Conservation (phyloP, 1,139 yeast genomes). For the Arxiozyma heterogenica region DNA sequence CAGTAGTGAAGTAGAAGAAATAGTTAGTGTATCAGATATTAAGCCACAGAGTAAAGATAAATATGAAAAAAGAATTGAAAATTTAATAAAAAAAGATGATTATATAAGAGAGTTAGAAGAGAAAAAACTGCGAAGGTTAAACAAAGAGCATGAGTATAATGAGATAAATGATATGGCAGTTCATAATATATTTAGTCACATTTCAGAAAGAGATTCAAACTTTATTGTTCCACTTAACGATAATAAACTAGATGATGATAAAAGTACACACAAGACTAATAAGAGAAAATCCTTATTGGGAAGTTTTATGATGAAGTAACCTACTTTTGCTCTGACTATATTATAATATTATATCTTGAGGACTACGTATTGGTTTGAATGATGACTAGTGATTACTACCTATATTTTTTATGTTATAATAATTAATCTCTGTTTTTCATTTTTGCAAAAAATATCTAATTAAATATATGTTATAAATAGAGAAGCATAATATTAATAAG, state of each 20-base stretch:
- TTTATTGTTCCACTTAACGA: background rate
- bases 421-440: background rate
- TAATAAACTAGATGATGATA: background rate
- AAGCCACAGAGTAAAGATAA: background rate
- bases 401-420: background rate
- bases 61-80: conserved; percentile 21
- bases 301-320: conserved; percentile 11
- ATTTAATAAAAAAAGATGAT: conserved; percentile 21
- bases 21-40: background rate
- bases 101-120: conserved; percentile 5
- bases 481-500: background rate
- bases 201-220: background rate
- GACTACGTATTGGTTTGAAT: background rate
- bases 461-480: too few species aligned
- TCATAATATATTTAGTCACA: background rate
- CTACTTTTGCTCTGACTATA: background rate
- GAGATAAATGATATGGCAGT: background rate
- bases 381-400: too few species aligned
- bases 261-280: background rate
- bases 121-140: background rate
- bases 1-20: background rate
- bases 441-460: too few species aligned
- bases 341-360: background rate
- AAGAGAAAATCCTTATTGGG: conserved; percentile 15
- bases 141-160: background rate